These are phyloP conservation scores for Oropetium thomaeum DNA, from an alignment of 176 grass and related monocot species.

Conservation along the genomic window DNA sequence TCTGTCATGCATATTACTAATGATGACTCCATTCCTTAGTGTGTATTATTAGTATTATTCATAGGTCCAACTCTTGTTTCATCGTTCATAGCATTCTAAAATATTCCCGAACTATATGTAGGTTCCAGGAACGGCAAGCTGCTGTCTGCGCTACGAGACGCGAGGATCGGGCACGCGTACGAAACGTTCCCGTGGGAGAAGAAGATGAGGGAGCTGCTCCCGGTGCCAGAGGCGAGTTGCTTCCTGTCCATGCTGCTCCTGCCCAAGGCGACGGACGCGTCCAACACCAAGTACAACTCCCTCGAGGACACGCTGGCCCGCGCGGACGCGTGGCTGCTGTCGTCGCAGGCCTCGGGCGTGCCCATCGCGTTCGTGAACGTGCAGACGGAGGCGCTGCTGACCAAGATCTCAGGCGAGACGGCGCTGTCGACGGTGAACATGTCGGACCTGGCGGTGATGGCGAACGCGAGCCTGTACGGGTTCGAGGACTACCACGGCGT, in stretches of 20 bases:
- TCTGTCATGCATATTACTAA: neutral
- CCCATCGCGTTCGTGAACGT: conserved; percentile 62
- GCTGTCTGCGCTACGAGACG: conserved; percentile 46
- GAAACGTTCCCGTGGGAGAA: conserved; percentile 86
- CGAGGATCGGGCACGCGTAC: conserved; percentile 50
- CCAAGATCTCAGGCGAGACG: conserved; percentile 90
- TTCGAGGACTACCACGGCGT: conserved; percentile 99
- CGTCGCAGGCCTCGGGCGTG: conserved; percentile 60
- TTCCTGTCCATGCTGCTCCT: conserved; percentile 83
- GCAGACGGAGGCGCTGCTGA: conserved; percentile 90
- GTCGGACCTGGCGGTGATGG: conserved; percentile 75
- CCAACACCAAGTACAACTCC: conserved; percentile 58
- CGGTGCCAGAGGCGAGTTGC: conserved; percentile 40
- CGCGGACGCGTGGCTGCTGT: conserved; percentile 75
- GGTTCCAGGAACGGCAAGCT: conserved; percentile 59
- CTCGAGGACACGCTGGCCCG: conserved; percentile 84
- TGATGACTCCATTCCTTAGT: neutral
- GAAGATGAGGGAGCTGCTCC: conserved; percentile 79
- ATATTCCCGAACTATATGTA: conserved; percentile 1
- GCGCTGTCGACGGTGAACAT: conserved; percentile 77
- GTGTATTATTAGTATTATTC: too few relatives aligned
- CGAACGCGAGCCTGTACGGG: conserved; percentile 76
- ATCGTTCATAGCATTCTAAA: neutral
- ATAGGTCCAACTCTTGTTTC: neutral
- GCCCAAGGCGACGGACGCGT: conserved; percentile 52